These are phyloP conservation scores for Paramyrothecium roridum DNA, from an alignment of 2,329 filamentous ascomycete species.

Conservation along the genomic window DNA sequence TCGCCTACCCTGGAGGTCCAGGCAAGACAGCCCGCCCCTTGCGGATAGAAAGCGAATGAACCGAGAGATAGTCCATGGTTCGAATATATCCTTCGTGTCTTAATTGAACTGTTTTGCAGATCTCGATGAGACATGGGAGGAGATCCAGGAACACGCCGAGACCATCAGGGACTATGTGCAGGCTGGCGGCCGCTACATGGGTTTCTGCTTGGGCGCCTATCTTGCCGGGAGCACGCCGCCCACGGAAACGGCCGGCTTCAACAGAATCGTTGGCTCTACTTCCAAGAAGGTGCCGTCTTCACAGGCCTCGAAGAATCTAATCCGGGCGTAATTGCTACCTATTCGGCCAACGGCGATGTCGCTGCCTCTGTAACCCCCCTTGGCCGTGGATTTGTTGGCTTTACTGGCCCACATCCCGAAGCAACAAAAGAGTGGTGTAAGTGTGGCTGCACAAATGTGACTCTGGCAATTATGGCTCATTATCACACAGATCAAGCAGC, in stretches of 20 bases:
- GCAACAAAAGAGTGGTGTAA: slow-evolving; percentile 20
- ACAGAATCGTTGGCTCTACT: slow-evolving; percentile 16
- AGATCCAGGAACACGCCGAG: slow-evolving; percentile 7
- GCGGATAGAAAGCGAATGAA: no score
- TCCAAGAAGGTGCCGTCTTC: slow-evolving; percentile 19
- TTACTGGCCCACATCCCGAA: slow-evolving; percentile 20
- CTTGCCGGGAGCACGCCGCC: slow-evolving; percentile 15
- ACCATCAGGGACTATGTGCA: slow-evolving; percentile 14
- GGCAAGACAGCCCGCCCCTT: slow-evolving; percentile 10
- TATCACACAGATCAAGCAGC: background rate
- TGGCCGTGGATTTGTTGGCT: slow-evolving; percentile 18
- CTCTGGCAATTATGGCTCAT: slow-evolving; percentile 2
- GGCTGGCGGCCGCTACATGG: slow-evolving; percentile 18
- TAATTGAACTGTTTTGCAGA: slow-evolving; percentile 7
- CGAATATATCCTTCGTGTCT: background rate
- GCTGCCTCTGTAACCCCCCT: slow-evolving; percentile 17
- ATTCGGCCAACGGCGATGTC: slow-evolving; percentile 16
- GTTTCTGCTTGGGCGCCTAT: slow-evolving; percentile 22
- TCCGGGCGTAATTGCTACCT: slow-evolving; percentile 12
- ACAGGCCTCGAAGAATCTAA: slow-evolving; percentile 8
- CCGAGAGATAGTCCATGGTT: background rate
- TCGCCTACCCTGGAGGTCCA: slow-evolving; percentile 15
- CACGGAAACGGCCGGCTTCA: slow-evolving; percentile 7
- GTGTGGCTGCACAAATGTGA: slow-evolving; percentile 2
- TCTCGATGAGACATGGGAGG: slow-evolving; percentile 11